Percentiles rank a stretch among this genome's conserved stretches.
These are phyloP conservation scores for Aspergillus jensenii DNA, from an alignment of 2,329 filamentous ascomycete genomes.

Conservation along the genomic window DNA sequence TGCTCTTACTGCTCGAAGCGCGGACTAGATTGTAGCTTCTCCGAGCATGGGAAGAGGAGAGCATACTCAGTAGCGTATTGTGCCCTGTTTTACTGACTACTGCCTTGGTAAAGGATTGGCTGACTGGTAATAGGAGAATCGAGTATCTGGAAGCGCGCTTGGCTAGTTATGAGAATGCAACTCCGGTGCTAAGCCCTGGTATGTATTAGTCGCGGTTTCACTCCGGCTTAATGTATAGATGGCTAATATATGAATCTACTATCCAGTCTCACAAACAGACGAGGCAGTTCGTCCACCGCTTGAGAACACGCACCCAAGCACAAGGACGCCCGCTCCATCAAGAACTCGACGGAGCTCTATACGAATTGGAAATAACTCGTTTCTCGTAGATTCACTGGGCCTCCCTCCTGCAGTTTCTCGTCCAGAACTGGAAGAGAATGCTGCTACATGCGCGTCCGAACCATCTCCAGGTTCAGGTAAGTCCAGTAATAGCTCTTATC, in stretches of 20 bases:
- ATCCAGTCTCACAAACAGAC: not conserved
- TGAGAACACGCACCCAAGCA: not conserved
- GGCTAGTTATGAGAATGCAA: not conserved
- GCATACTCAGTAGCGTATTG: not conserved
- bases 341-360: not conserved
- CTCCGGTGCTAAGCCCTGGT: not conserved
- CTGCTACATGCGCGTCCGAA: not conserved
- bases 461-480: not conserved
- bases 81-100: not conserved
- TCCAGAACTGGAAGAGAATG: not conserved
- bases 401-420: not conserved
- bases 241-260: not conserved
- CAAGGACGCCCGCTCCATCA: not conserved
- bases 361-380: not conserved
- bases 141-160: not conserved
- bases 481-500: not conserved
- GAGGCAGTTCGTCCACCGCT: not conserved
- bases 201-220: not conserved
- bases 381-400: not conserved
- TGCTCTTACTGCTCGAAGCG: not conserved
- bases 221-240: not conserved
- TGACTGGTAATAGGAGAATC: not conserved
- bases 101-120: not conserved
- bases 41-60: not conserved
- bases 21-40: not conserved